A percentile compares a stretch with the other conserved stretches of the same genome.
Evolutionary conservation across 2,329 filamentous ascomycete species (phyloP).

Genomic region (Scedosporium dehoogii): DNA sequence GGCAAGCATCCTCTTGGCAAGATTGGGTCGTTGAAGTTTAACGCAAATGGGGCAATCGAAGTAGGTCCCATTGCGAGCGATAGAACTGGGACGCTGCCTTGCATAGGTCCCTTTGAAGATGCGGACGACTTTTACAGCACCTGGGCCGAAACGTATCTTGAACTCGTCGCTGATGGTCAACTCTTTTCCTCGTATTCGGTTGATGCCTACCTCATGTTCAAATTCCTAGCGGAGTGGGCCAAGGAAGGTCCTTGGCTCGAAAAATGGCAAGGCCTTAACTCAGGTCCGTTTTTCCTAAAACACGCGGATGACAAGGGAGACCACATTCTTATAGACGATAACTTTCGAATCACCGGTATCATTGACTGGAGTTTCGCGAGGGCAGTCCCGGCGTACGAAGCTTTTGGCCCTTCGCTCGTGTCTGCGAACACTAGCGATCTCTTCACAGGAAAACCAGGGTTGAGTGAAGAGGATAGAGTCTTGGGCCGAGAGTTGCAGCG

Average conservation of each 20-base stretch:
- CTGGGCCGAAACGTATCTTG: conserved; percentile 16
- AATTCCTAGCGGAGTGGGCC: conserved; percentile 22
- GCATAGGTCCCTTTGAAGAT: conserved; percentile 12
- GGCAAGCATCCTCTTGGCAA: conserved; percentile 5
- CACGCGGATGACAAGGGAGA: conserved; percentile 33
- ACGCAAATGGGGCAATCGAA: conserved; percentile 3
- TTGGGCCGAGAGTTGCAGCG: conserved; percentile 2
- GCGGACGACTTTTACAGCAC: conserved; percentile 14
- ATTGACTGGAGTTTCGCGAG: conserved; percentile 11
- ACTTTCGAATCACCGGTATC: conserved; percentile 30
- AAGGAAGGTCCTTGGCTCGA: not conserved
- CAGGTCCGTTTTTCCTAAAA: conserved; percentile 26
- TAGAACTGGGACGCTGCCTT: conserved; percentile 8
- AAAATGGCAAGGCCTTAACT: conserved; percentile 8
- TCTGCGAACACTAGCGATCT: conserved; percentile 3
- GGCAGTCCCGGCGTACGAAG: conserved; percentile 9
- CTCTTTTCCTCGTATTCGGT: conserved; percentile 18
- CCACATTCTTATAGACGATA: conserved; percentile 17
- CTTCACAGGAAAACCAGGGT: conserved; percentile 4
- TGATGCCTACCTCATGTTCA: conserved; percentile 25
- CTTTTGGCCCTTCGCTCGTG: conserved; percentile 8
- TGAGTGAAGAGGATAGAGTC: not conserved
- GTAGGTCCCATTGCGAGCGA: conserved; percentile 9
- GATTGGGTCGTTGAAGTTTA: conserved; percentile 7
- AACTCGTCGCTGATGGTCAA: conserved; percentile 20